Evolutionary conservation across 192 early-diverging fungal genomes (phyloP), one percentile per base, ranked within the genome.

Genomic region (Geranomyces michiganensis): DNA sequence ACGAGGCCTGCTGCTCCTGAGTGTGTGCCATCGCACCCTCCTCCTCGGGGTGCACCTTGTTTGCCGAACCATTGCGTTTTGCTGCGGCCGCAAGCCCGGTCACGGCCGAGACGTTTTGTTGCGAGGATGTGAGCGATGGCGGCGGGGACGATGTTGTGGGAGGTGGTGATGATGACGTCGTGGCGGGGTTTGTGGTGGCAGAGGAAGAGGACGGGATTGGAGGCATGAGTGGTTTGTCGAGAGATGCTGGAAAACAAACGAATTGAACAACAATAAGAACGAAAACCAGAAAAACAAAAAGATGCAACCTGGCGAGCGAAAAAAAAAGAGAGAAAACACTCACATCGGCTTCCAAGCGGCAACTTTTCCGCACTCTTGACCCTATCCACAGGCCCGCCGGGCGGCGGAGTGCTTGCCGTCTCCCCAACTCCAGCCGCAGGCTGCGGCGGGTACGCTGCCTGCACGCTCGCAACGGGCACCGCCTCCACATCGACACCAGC

Each of bases 241-340:
- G 31, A 29, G 58, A 60, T 60, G 58, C 58, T 60, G 26, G 21
- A 60, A 60, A 60, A 60, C 3, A n/a, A 55, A 55, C 51, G 26
- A 7, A 41, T 3, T 10, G 36, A 10, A 7, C 3, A 41, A 41
- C 36, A 41, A 7, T 41, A 41, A 10, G n/a, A 9, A 2, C 4
- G 24, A 53, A 15, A 53, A 53, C 3, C n/a, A n/a, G n/a, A n/a
- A n/a, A n/a, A n/a, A n/a, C n/a, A n/a, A n/a, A n/a, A n/a, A n/a
- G n/a, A n/a, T n/a, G n/a, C n/a, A 47, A 47, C 46, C 46, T 10
- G 19, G 10, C 46, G 19, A 19, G 46, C 12, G 46, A 47, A 47
- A 19, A 10, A 47, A 47, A 10, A 47, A 47, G n/a, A 9, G 6
- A 53, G 24, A 53, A 15, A 53, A 53, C 3, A 53, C 51, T 53